Conservation (phyloP, 257 asterid genomes). For the Gentiana dahurica region DNA sequence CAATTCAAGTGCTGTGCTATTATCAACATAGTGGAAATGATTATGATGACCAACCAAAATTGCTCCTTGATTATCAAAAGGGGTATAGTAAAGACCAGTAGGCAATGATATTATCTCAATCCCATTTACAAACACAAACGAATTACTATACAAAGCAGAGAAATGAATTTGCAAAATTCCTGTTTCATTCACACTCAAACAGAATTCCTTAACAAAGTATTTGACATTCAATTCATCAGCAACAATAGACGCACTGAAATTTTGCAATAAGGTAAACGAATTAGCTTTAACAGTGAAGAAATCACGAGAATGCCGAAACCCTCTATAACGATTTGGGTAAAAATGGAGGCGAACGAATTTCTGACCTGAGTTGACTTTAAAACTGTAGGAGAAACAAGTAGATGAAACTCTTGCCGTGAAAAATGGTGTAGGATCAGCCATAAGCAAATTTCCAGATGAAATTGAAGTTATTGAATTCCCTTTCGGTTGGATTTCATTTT, state of each 20-base stretch:
- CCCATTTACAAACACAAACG: slow-evolving; percentile 43
- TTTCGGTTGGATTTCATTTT: too few relatives aligned
- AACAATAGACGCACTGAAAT: slow-evolving; percentile 18
- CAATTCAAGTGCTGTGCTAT: too few relatives aligned
- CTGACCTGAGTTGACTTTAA: too few relatives aligned
- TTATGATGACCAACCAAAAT: slow-evolving; percentile 32
- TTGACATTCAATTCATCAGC: slow-evolving; percentile 19
- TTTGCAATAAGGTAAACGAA: slow-evolving; percentile 5
- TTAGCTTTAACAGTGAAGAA: slow-evolving; percentile 7
- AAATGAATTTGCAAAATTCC: slow-evolving; percentile 21
- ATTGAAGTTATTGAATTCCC: not conserved
- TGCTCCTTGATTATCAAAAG: slow-evolving; percentile 25
- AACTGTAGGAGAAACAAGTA: slow-evolving; percentile 5
- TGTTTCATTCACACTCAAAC: too few relatives aligned
- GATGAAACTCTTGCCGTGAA: slow-evolving; percentile 4
- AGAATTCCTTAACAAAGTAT: too few relatives aligned
- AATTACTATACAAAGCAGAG: slow-evolving; percentile 17
- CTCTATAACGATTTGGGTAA: slow-evolving; percentile 5
- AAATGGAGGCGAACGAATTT: too few relatives aligned
- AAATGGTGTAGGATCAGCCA: too few relatives aligned
- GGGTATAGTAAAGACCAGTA: slow-evolving; percentile 30
- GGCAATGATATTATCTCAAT: slow-evolving; percentile 38
- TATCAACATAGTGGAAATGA: slow-evolving; percentile 8
- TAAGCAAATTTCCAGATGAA: too few relatives aligned
- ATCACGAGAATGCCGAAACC: slow-evolving; percentile 8